Conservation (phyloP, 225 moss, liverwort and hornwort genomes). For the Sphagnum contortum region DNA sequence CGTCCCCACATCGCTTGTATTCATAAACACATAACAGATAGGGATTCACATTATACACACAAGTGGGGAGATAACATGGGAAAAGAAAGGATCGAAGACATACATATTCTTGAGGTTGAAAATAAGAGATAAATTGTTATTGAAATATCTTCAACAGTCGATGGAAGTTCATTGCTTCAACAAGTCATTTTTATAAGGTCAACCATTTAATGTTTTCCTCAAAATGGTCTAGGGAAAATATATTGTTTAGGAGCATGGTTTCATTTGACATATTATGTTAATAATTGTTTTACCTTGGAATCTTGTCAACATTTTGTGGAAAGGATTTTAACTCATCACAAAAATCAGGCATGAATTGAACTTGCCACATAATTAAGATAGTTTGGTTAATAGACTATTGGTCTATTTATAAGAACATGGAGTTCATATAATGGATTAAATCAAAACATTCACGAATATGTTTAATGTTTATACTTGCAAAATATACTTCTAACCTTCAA, state of each 20-base stretch:
- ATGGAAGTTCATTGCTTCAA: neutral
- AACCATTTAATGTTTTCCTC: neutral
- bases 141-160: neutral
- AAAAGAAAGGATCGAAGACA: neutral
- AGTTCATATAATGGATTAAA: neutral
- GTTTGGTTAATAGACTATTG: neutral
- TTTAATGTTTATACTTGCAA: neutral
- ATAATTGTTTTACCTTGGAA: neutral
- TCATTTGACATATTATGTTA: neutral
- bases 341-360: neutral
- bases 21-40: neutral
- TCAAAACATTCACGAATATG: neutral
- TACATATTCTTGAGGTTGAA: neutral
- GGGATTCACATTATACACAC: neutral
- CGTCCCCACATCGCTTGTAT: neutral
- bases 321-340: neutral
- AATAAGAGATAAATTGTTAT: neutral
- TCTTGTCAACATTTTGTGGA: neutral
- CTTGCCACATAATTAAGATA: neutral
- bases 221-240: no score
- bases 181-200: neutral
- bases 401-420: neutral
- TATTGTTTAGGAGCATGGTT: neutral
- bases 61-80: neutral
- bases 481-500: neutral